A percentile compares a stretch with the other conserved stretches of the same genome.
These are phyloP conservation scores for Lactifluus piperatus DNA, from an alignment of 768 basidiomycete species.

Conservation along the genomic window DNA sequence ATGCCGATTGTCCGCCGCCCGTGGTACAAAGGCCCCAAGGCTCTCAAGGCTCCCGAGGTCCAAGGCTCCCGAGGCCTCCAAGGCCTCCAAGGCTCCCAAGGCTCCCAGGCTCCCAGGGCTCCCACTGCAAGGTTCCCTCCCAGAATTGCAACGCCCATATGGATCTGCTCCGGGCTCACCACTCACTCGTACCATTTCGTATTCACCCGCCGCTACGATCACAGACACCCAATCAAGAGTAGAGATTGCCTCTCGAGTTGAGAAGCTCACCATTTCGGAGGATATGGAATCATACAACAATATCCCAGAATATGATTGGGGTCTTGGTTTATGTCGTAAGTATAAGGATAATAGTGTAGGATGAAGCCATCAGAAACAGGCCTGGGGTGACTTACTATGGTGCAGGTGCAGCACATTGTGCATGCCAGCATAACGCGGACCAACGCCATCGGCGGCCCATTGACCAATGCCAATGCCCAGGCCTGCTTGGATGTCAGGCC, in stretches of 20 bases:
- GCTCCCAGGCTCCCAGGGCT: background rate
- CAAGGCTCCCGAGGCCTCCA: too few relatives aligned
- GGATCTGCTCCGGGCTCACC: slow-evolving; percentile 5
- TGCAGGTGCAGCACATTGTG: too few relatives aligned
- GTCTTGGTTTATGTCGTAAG: slow-evolving; percentile 13
- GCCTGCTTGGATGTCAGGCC: too few relatives aligned
- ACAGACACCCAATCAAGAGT: slow-evolving; percentile 12
- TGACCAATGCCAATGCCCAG: too few relatives aligned
- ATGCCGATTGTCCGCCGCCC: too few relatives aligned
- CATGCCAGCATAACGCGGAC: too few relatives aligned
- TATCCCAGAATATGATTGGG: slow-evolving; percentile 20
- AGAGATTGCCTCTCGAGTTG: slow-evolving; percentile 3
- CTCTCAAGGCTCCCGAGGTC: too few relatives aligned
- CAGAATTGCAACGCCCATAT: slow-evolving; percentile 2
- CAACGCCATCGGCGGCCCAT: too few relatives aligned
- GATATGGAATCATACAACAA: slow-evolving; percentile 22
- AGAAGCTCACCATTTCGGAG: slow-evolving; percentile 17
- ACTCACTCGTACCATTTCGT: slow-evolving; percentile 15
- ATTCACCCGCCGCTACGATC: slow-evolving; percentile 16
- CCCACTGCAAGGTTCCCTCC: slow-evolving; percentile 9
- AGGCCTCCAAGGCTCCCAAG: background rate
- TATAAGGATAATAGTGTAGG: slow-evolving; percentile 20
- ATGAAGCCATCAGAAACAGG: too few relatives aligned
- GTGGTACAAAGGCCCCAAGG: too few relatives aligned
- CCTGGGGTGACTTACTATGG: too few relatives aligned